A percentile compares a stretch with the other conserved stretches of the same genome.
phyloP scores from a whole-genome alignment of 2,329 filamentous ascomycete genomes.

The Alternaria triticimaculans region DNA sequence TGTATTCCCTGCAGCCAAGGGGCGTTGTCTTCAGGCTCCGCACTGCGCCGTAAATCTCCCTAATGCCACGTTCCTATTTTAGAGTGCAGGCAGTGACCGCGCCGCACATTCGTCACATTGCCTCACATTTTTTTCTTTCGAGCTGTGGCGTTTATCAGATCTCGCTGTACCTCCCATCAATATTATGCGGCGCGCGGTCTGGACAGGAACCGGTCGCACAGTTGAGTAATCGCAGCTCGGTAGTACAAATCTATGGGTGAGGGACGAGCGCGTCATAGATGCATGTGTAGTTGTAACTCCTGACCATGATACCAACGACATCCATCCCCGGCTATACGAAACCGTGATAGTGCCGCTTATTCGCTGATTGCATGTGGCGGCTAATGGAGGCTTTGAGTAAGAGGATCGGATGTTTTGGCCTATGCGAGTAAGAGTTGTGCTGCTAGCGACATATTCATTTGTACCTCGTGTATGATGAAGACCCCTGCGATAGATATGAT shows the following conservation, averaged over 20 bases:
- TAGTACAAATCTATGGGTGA: conserved; percentile 6
- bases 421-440: conserved; percentile 21
- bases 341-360: conserved; percentile 21
- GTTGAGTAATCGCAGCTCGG: not conserved
- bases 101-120: conserved; percentile 12
- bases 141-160: not conserved
- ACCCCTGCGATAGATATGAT: conserved; percentile 15
- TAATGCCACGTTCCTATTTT: conserved; percentile 23
- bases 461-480: conserved; percentile 10
- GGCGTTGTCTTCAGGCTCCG: conserved; percentile 13
- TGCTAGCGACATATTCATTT: conserved; percentile 22
- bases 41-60: conserved; percentile 17
- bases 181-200: not conserved
- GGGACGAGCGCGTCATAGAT: conserved; percentile 33
- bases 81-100: conserved; percentile 13
- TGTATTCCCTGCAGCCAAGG: conserved; percentile 14
- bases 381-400: conserved; percentile 18
- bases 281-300: conserved; percentile 17
- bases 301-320: conserved; percentile 5
- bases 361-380: conserved; percentile 23
- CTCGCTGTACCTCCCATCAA: not conserved
- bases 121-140: conserved; percentile 2
- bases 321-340: conserved; percentile 12
- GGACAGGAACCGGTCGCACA: not conserved
- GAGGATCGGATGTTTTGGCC: conserved; percentile 31